Percentiles rank a stretch among this genome's conserved stretches.
phyloP scores from a whole-genome alignment of 495 filamentous ascomycete genomes.

The Penicillium paxilli region DNA sequence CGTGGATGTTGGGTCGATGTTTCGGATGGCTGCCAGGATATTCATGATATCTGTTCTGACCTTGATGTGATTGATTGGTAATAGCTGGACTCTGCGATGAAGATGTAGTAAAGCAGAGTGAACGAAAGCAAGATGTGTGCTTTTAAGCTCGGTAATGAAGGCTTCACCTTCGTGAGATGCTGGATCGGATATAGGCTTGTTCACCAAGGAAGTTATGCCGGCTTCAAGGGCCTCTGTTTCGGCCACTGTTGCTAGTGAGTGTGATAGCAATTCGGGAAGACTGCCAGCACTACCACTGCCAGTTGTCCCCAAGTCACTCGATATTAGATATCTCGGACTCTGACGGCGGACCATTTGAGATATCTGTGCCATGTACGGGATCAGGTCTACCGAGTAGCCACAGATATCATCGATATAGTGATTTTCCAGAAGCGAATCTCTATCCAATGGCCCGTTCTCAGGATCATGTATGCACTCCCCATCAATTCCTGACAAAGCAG shows the following conservation, averaged over 20 bases:
- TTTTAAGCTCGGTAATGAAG: slow-evolving; percentile 19
- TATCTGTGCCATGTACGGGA: slow-evolving; percentile 22
- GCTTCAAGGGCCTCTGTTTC: slow-evolving; percentile 17
- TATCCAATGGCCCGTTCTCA: slow-evolving; percentile 5
- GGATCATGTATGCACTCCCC: not conserved
- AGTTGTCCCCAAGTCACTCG: no score
- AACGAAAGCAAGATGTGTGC: slow-evolving; percentile 32
- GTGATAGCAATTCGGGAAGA: not conserved
- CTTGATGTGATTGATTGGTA: slow-evolving; percentile 20
- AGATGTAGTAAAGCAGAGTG: slow-evolving; percentile 33
- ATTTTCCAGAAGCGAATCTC: not conserved
- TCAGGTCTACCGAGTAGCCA: slow-evolving; percentile 31
- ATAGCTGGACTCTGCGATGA: slow-evolving; percentile 25
- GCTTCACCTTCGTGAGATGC: not conserved
- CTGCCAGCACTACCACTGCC: no score
- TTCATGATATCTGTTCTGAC: slow-evolving; percentile 23
- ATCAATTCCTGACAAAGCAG: slow-evolving; percentile 21
- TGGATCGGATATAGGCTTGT: slow-evolving; percentile 4
- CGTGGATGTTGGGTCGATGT: slow-evolving; percentile 21
- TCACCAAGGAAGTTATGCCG: slow-evolving; percentile 12
- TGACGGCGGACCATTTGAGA: slow-evolving; percentile 12
- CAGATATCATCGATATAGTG: slow-evolving; percentile 30
- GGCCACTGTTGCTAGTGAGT: not conserved
- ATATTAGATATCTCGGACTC: no score
- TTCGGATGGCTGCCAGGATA: slow-evolving; percentile 20